Base-by-base conservation (phyloP, 768 basidiomycete species). In the Pluteus cervinus region DNA sequence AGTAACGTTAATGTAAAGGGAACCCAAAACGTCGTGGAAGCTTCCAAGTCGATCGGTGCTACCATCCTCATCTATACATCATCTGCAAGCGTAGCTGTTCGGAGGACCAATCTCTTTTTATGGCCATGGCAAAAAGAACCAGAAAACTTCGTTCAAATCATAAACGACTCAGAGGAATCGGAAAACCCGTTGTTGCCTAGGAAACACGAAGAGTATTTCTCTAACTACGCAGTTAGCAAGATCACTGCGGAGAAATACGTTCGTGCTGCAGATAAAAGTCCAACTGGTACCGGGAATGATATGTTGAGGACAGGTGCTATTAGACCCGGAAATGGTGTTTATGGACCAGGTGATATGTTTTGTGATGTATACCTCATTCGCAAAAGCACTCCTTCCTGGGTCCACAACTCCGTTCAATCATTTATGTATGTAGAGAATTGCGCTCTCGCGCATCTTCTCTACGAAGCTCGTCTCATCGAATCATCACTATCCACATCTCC, bases 361-460 rank as follows among this genome's bases (percentile, higher is more conserved):
- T 76, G 73, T 36, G 81, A 72, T 3, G 70, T 75, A 14, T 83
- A 80, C 52, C 71, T 88, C 29, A 60, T 69, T 3, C 72, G 79
- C 31, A 61, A 69, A 50, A 53, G 60, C 34, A 84, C 79, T 49
- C 79, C 76, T 1, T 73, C 76, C 0, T 88, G 84, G 84, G 65
- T 75, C 22, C 42, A 50, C 4, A 65, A 68, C 41, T 68, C 73
- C 39, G 47, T 85, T 24, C 76, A 80, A 46, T 80, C 79, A 5
- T 82, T 80, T 55, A 59, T 63, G 48, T 85, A 85, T 46, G 84
- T 86, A 42, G 86, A 87, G 58, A 88, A 88, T 49, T 80, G 76
- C 48, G 76, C 79, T 0, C 60, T 77, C 1, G 78, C 83, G 0
- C 86, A 88, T 52, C 59, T 87, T 14, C 71, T 70, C 47, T 87